These are phyloP conservation scores for Xanthoconium stramineum DNA, from an alignment of 768 basidiomycete species.

Conservation along the genomic window DNA sequence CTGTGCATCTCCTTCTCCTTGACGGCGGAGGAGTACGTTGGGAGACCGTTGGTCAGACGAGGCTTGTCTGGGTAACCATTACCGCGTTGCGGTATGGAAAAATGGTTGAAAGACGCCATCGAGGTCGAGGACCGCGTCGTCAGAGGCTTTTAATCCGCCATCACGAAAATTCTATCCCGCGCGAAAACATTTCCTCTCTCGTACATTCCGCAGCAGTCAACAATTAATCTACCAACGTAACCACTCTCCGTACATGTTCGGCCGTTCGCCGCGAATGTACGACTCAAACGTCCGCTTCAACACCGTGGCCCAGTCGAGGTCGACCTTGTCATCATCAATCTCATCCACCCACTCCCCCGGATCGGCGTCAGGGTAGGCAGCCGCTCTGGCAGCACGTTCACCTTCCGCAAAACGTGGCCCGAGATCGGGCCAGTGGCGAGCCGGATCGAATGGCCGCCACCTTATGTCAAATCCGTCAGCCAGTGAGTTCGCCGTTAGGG, in stretches of 20 bases:
- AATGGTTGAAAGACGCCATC: conserved; percentile 49
- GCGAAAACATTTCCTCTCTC: conserved; percentile 27
- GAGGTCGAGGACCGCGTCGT: conserved; percentile 9
- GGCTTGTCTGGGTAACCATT: conserved; percentile 46
- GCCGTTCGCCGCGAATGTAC: conserved; percentile 85
- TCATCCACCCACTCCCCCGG: conserved; percentile 39
- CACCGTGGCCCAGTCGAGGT: conserved; percentile 90
- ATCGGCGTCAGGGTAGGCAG: conserved; percentile 32
- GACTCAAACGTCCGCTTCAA: conserved; percentile 94
- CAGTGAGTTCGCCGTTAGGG: neutral
- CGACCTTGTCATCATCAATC: conserved; percentile 66
- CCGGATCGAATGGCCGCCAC: conserved; percentile 95
- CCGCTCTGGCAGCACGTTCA: conserved; percentile 42
- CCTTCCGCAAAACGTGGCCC: conserved; percentile 69
- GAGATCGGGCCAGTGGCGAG: conserved; percentile 94
- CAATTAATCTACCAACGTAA: conserved; percentile 23
- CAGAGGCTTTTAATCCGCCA: conserved; percentile 8
- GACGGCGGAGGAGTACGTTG: conserved; percentile 53
- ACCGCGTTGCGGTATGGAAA: conserved; percentile 43
- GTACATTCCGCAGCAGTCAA: conserved; percentile 28
- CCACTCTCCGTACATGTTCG: conserved; percentile 95
- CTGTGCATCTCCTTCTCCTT: conserved; percentile 68
- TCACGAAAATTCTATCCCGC: conserved; percentile 21
- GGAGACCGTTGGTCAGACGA: conserved; percentile 42
- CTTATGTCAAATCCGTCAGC: conserved; percentile 36